A percentile compares a stretch with the other conserved stretches of the same genome.
These are phyloP conservation scores for Platanus orientalis DNA, from an alignment of 164 flowering plant genomes.

Conservation along the genomic window DNA sequence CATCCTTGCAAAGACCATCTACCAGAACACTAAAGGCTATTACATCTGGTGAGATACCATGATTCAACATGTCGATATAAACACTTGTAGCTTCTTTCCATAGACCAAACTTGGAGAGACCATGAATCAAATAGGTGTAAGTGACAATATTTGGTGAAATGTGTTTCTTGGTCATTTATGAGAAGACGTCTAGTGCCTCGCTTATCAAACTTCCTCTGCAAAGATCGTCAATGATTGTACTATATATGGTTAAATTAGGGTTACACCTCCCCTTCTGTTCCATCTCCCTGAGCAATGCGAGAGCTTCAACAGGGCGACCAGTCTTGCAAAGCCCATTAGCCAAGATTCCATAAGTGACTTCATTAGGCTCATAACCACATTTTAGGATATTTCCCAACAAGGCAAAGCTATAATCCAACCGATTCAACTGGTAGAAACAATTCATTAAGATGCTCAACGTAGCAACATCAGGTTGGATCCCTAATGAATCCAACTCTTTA, in stretches of 20 bases:
- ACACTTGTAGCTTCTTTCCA: not conserved
- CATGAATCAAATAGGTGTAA: not conserved
- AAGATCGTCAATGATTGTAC: not conserved
- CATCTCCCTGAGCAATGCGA: too few species aligned
- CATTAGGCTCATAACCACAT: not conserved
- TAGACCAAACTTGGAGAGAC: not conserved
- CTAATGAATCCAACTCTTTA: not conserved
- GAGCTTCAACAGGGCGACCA: not conserved
- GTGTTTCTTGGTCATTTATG: too few species aligned
- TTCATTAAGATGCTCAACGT: not conserved
- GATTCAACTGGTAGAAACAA: not conserved
- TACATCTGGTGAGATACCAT: too few species aligned
- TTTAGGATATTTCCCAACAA: too few species aligned
- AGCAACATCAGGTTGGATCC: not conserved
- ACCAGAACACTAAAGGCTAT: too few species aligned
- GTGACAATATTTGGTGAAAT: not conserved
- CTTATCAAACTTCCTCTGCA: not conserved
- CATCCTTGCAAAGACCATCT: too few species aligned
- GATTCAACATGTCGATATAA: too few species aligned
- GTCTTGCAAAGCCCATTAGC: not conserved
- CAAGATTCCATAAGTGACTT: not conserved
- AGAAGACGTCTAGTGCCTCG: not conserved
- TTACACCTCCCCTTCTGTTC: not conserved
- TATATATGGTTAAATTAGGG: not conserved
- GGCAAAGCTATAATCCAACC: not conserved